Conservation (phyloP, 2,329 filamentous ascomycete species). For the Colletotrichum tabaci region DNA sequence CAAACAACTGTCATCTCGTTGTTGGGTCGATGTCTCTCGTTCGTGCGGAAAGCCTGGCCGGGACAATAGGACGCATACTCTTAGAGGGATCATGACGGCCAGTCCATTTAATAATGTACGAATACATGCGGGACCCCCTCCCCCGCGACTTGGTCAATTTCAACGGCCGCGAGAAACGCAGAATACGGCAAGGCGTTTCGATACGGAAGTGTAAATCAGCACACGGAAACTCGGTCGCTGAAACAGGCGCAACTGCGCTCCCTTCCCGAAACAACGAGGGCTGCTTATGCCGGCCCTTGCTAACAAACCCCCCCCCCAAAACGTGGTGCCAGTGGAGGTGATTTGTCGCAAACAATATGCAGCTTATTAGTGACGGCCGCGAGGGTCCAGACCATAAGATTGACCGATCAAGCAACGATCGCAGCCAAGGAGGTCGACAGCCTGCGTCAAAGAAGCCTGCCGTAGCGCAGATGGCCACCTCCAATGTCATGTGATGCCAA, state of each 20-base stretch:
- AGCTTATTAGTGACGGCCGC: not conserved
- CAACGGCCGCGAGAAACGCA: not conserved
- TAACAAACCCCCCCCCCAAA: no score
- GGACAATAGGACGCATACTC: not conserved
- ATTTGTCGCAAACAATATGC: conserved; percentile 8
- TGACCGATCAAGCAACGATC: conserved; percentile 21
- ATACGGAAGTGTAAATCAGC: conserved; percentile 30
- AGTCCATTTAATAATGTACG: not conserved
- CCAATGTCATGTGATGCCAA: conserved; percentile 23
- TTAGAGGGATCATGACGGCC: not conserved
- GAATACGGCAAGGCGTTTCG: conserved; percentile 15
- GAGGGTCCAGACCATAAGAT: conserved; percentile 32
- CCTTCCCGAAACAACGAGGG: conserved; percentile 10
- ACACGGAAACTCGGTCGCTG: conserved; percentile 19
- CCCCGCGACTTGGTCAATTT: not conserved
- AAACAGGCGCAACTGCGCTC: conserved; percentile 23
- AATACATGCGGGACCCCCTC: not conserved
- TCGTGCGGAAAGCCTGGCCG: not conserved
- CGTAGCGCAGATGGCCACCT: conserved; percentile 16
- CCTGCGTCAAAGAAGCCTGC: conserved; percentile 7
- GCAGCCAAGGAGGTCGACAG: conserved; percentile 8
- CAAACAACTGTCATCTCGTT: conserved; percentile 18
- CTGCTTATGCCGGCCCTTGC: conserved; percentile 11
- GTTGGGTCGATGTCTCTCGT: not conserved
- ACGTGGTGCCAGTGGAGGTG: conserved; percentile 1